Conservation (phyloP, 2,329 filamentous ascomycete genomes). For the Scleromitrula shiraiana region DNA sequence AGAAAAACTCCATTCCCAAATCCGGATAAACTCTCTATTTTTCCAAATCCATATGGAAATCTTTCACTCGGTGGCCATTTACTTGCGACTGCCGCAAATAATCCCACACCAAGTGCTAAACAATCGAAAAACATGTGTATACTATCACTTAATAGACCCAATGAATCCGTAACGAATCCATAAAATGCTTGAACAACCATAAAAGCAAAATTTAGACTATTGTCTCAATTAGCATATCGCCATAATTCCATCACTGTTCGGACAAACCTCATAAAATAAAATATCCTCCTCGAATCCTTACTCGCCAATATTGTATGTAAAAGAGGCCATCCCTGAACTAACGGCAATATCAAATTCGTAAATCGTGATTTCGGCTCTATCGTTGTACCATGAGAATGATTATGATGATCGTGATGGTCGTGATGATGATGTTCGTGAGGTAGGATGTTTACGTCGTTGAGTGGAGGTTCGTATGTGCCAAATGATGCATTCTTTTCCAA, state of each 20-base stretch:
- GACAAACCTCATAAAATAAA: slow-evolving; percentile 87
- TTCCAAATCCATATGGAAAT: slow-evolving; percentile 94
- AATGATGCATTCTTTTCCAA: slow-evolving; percentile 16
- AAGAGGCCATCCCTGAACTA: slow-evolving; percentile 64
- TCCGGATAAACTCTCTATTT: slow-evolving; percentile 91
- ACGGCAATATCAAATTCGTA: slow-evolving; percentile 64
- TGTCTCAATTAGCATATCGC: neutral
- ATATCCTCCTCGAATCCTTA: slow-evolving; percentile 88
- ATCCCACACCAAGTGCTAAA: slow-evolving; percentile 78
- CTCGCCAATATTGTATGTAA: slow-evolving; percentile 81
- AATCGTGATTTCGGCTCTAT: slow-evolving; percentile 52
- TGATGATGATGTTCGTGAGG: slow-evolving; percentile 19
- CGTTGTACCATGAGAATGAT: slow-evolving; percentile 21
- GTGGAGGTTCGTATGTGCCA: slow-evolving; percentile 17
- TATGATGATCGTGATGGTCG: slow-evolving; percentile 15
- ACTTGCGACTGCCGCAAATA: slow-evolving; percentile 87
- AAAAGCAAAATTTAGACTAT: slow-evolving; percentile 83
- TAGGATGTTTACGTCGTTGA: slow-evolving; percentile 14
- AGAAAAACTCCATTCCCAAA: slow-evolving; percentile 95
- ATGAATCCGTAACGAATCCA: slow-evolving; percentile 83
- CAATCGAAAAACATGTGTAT: slow-evolving; percentile 99
- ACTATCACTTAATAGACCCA: slow-evolving; percentile 92
- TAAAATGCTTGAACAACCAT: slow-evolving; percentile 95
- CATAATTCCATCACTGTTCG: neutral
- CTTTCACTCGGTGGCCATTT: slow-evolving; percentile 88